Evolutionary conservation across 257 asterid species (phyloP), one percentile per base, ranked within the genome.

Genomic region (Capsicum pubescens): DNA sequence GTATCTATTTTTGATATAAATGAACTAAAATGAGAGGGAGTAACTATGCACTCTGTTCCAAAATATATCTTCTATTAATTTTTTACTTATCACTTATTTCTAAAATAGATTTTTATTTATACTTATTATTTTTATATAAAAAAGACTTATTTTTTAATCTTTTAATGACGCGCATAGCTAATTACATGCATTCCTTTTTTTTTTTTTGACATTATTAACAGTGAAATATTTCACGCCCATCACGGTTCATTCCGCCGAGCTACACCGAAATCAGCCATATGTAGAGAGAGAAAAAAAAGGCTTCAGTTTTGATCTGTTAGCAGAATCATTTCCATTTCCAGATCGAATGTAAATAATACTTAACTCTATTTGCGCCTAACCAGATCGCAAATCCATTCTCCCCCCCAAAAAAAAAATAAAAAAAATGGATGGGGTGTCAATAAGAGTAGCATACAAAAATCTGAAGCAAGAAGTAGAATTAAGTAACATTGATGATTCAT

Each of bases 401-500:
- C 60, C 32, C 32, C 32, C 32, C 32, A 1, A 1, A 26, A 26
- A 26, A 26, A 26, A 26, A 26, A 26, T 26, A 26, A 19, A 55
- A 85, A 86, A 16, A 64, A 95, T 95, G 98, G 99, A 96, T 82
- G 91, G 92, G 80, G 96, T 91, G 79, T 92, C 99, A 89, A 95
- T 93, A 90, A 92, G 93, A 77, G 91, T 97, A 55, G 97, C 98
- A 48, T 97, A 97, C 88, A 83, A 84, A 84, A 93, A 91, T 90
- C 84, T 97, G 90, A 91, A 91, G 87, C 94, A 89, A 86, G 99
- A 97, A 86, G 97, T 95, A 80, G 99, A 97, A 71, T 90, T 97
- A 81, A 95, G 87, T 21, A 88, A 85, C 85, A 88, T 87, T 82
- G 97, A 90, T 44, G 86, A 91, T 26, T 26, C 32, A 39, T 39